Percentiles rank a stretch among this genome's conserved stretches.
Evolutionary conservation across 148 eudicot genomes (phyloP).

Genomic region (Diospyros lotus): DNA sequence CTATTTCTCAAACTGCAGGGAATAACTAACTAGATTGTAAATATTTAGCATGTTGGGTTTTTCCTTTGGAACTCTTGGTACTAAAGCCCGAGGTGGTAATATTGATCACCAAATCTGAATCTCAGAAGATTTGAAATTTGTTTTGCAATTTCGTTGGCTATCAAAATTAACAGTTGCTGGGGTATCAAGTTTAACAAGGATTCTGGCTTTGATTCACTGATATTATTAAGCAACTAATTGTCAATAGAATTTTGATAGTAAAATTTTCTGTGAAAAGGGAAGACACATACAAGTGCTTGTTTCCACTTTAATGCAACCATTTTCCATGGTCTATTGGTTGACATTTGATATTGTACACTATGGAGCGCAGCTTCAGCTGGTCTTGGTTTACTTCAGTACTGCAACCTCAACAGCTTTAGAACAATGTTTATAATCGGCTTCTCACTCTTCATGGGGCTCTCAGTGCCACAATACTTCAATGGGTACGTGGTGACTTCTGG

Average conservation of each 20-base stretch:
- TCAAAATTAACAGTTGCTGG: no score
- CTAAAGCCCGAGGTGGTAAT: no score
- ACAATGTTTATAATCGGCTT: constrained; percentile 77
- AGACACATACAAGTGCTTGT: not conserved
- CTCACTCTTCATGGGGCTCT: constrained; percentile 84
- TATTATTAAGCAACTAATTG: not conserved
- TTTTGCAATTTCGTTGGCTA: no score
- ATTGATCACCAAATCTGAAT: no score
- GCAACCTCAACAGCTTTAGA: constrained; percentile 93
- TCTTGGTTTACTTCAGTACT: constrained; percentile 72
- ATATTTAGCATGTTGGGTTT: no score
- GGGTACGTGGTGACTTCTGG: constrained; percentile 53
- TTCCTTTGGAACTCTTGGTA: no score
- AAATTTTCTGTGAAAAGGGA: not conserved
- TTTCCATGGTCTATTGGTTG: not conserved
- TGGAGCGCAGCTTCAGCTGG: constrained; percentile 69
- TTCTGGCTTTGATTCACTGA: not conserved
- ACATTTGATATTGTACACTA: not conserved
- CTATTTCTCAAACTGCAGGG: no score
- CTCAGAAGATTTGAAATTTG: no score
- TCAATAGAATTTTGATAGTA: not conserved
- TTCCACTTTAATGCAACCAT: not conserved
- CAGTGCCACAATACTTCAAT: constrained; percentile 82
- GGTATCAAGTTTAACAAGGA: not conserved
- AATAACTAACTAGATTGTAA: no score